These are phyloP conservation scores for Amesomyces nigricolor DNA, from an alignment of 2,329 filamentous ascomycete genomes.

Conservation along the genomic window DNA sequence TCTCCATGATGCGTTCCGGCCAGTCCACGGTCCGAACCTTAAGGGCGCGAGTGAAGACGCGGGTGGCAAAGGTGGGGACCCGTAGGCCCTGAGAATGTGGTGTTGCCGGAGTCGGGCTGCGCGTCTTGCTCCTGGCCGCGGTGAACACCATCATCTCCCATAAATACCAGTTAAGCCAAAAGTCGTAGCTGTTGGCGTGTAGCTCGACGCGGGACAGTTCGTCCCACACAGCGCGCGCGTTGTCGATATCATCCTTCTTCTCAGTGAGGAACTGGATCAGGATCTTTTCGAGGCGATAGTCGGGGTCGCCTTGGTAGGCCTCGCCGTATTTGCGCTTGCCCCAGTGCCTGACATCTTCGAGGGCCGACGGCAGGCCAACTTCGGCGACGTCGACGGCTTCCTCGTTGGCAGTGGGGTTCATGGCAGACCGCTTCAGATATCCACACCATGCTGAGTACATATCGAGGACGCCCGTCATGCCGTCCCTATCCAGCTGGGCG, in stretches of 20 bases:
- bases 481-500: slow-evolving; percentile 75
- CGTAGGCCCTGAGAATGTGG: slow-evolving; percentile 44
- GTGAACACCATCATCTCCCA: slow-evolving; percentile 74
- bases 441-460: slow-evolving; percentile 94
- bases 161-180: slow-evolving; percentile 87
- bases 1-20: slow-evolving; percentile 69
- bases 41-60: slow-evolving; percentile 67
- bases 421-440: slow-evolving; percentile 80
- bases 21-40: slow-evolving; percentile 60
- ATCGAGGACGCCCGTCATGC: slow-evolving; percentile 81
- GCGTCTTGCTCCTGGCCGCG: slow-evolving; percentile 43
- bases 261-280: slow-evolving; percentile 88
- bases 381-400: slow-evolving; percentile 87
- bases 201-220: slow-evolving; percentile 58
- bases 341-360: slow-evolving; percentile 79
- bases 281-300: slow-evolving; percentile 83
- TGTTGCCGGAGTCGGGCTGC: slow-evolving; percentile 47
- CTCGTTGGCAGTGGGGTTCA: slow-evolving; percentile 65
- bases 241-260: slow-evolving; percentile 69
- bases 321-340: slow-evolving; percentile 68
- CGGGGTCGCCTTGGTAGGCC: slow-evolving; percentile 77
- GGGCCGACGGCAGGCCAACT: slow-evolving; percentile 75
- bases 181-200: slow-evolving; percentile 75
- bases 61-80: slow-evolving; percentile 68
- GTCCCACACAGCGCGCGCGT: slow-evolving; percentile 73